These are phyloP conservation scores for Fusarium tjaetaba DNA, from an alignment of 2,329 filamentous ascomycete genomes.

Conservation along the genomic window DNA sequence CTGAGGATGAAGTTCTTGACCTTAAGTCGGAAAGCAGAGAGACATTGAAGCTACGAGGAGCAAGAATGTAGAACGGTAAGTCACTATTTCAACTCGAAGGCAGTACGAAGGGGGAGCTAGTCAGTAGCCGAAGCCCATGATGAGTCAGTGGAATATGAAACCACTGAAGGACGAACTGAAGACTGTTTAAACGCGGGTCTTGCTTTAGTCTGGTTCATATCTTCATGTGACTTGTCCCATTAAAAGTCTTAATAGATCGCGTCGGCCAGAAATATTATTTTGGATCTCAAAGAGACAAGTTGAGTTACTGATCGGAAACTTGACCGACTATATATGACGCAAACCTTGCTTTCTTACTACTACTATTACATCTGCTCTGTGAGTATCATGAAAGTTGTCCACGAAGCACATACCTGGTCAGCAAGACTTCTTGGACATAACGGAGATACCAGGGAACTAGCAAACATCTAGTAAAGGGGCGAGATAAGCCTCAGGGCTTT, in stretches of 20 bases:
- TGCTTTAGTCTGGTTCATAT: background rate
- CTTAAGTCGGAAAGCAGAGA: background rate
- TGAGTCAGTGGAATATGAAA: background rate
- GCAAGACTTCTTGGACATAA: too few species aligned
- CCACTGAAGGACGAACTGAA: background rate
- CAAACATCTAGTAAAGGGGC: background rate
- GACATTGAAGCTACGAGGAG: too few species aligned
- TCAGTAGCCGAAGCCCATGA: too few species aligned
- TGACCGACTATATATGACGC: background rate
- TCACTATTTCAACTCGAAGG: fast-evolving
- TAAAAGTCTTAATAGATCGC: background rate
- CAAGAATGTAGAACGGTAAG: fast-evolving
- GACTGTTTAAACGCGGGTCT: background rate
- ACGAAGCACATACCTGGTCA: background rate
- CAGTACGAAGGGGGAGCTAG: fast-evolving
- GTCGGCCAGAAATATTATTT: background rate
- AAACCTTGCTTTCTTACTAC: background rate
- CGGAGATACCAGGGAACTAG: background rate
- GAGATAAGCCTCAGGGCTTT: background rate
- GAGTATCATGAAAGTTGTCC: background rate
- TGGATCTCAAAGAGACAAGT: too few species aligned
- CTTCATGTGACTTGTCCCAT: too few species aligned
- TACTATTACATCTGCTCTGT: background rate
- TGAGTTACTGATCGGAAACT: fast-evolving
- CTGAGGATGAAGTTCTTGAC: background rate